These are phyloP conservation scores for Neurospora intermedia DNA, from an alignment of 495 filamentous ascomycete species.

Conservation along the genomic window DNA sequence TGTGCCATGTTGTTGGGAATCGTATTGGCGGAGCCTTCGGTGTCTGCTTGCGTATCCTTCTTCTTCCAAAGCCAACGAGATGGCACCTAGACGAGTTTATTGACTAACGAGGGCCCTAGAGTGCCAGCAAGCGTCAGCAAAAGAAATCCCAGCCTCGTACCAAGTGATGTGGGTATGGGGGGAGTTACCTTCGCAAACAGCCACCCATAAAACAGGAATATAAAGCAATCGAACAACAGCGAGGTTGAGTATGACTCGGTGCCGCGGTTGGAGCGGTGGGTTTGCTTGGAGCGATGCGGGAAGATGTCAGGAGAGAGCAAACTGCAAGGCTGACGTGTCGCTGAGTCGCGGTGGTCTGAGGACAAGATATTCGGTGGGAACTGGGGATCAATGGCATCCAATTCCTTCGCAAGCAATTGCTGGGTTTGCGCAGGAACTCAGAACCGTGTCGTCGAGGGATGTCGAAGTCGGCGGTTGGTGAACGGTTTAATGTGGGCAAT, in stretches of 20 bases:
- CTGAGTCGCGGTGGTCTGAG: slow-evolving; percentile 3
- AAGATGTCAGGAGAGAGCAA: background rate
- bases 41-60: background rate
- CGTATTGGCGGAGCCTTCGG: background rate
- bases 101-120: background rate
- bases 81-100: background rate
- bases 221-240: background rate
- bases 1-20: slow-evolving; percentile 36
- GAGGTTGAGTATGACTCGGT: slow-evolving; percentile 2
- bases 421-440: background rate
- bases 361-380: background rate
- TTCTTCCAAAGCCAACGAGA: background rate
- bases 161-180: background rate
- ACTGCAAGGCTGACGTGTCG: background rate
- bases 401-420: background rate
- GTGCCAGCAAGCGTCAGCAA: background rate
- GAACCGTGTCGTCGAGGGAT: background rate
- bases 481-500: background rate
- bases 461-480: background rate
- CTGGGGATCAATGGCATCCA: background rate
- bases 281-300: slow-evolving; percentile 6
- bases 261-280: background rate
- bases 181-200: slow-evolving; percentile 2
- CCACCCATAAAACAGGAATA: slow-evolving; percentile 2
- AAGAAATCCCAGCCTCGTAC: background rate